Conservation (phyloP, 805 yeast species). For the Saccharomycopsis synnaedendra region DNA sequence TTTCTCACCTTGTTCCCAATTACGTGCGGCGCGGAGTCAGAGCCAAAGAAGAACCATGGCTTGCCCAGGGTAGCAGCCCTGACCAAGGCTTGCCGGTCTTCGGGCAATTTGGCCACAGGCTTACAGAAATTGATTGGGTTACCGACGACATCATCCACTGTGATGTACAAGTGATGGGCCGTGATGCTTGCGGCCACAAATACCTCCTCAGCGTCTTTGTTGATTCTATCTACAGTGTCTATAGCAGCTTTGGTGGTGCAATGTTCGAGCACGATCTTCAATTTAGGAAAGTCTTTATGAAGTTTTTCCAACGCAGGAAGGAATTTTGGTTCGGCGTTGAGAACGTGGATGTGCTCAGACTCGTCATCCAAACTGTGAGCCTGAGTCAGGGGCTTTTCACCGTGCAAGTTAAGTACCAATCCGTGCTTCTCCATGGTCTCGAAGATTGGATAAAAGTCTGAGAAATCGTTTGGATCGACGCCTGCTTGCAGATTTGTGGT, state of each 20-base stretch:
- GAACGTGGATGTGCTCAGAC: constrained; percentile 54
- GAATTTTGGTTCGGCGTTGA: constrained; percentile 89
- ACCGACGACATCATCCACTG: constrained; percentile 95
- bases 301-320: constrained; percentile 78
- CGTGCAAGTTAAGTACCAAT: constrained; percentile 81
- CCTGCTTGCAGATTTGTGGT: constrained; percentile 94
- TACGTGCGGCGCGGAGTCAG: constrained; percentile 98
- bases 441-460: constrained; percentile 80
- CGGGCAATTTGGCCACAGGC: constrained; percentile 92
- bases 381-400: constrained; percentile 72
- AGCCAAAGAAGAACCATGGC: constrained; percentile 90
- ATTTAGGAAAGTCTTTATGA: constrained; percentile 22
- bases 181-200: constrained; percentile 88
- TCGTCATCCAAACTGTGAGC: constrained; percentile 22
- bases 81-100: constrained; percentile 69
- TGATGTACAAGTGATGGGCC: constrained; percentile 85
- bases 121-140: constrained; percentile 91
- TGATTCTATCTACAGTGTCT: constrained; percentile 60
- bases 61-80: constrained; percentile 86
- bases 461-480: constrained; percentile 87
- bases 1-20: constrained; percentile 63
- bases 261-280: constrained; percentile 12
- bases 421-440: constrained; percentile 74
- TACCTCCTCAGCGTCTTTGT: constrained; percentile 30
- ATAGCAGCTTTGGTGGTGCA: constrained; percentile 83